Conservation (phyloP, 495 filamentous ascomycete species). For the Penicillium flavigenum region DNA sequence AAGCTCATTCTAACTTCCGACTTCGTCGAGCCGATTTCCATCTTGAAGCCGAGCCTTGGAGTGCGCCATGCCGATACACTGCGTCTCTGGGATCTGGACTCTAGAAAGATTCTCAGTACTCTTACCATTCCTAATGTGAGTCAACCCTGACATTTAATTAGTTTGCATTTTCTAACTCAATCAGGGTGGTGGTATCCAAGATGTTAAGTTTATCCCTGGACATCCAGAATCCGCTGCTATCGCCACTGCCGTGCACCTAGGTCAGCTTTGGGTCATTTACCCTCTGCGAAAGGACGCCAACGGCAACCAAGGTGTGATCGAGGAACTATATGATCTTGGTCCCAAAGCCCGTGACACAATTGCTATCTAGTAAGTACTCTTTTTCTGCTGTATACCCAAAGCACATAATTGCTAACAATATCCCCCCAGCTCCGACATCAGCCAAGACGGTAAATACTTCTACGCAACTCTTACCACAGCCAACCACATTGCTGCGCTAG, state of each 20-base stretch:
- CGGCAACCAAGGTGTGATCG: conserved; percentile 56
- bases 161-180: neutral
- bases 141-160: neutral
- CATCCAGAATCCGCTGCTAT: conserved; percentile 59
- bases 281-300: conserved; percentile 53
- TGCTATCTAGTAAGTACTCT: conserved; percentile 51
- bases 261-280: conserved; percentile 66
- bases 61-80: conserved; percentile 56
- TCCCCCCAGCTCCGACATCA: conserved; percentile 51
- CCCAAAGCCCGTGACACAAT: conserved; percentile 53
- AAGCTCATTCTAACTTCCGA: conserved; percentile 60
- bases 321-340: conserved; percentile 59
- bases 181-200: conserved; percentile 60
- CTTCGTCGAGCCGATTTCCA: conserved; percentile 59
- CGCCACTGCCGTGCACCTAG: conserved; percentile 60
- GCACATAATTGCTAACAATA: conserved; percentile 6
- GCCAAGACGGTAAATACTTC: conserved; percentile 55
- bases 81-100: conserved; percentile 56
- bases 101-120: conserved; percentile 55
- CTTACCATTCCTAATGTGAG: conserved; percentile 60
- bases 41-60: conserved; percentile 57
- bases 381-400: neutral
- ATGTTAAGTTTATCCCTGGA: conserved; percentile 65
- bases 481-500: conserved; percentile 63
- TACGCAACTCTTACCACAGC: conserved; percentile 62